A percentile compares a stretch with the other conserved stretches of the same genome.
These are phyloP conservation scores for Fallopia convolvulus DNA, from an alignment of 148 eudicot genomes.

Conservation along the genomic window DNA sequence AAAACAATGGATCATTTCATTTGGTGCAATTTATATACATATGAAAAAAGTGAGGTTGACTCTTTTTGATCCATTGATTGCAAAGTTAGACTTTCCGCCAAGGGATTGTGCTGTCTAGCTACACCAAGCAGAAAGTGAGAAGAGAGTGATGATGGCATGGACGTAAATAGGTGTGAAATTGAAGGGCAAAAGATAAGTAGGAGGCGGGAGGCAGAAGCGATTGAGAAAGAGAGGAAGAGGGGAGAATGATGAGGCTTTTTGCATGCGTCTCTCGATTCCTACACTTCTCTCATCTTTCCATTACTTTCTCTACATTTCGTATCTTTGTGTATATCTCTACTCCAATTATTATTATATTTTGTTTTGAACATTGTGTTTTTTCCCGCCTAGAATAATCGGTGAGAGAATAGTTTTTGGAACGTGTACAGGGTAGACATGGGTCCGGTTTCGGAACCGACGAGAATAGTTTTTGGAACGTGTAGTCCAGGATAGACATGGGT, in stretches of 20 bases:
- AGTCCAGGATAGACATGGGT: too few relatives aligned
- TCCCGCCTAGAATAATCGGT: neutral
- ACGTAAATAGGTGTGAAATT: conserved; percentile 3
- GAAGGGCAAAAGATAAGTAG: neutral
- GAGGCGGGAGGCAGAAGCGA: conserved; percentile 11
- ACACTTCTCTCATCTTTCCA: neutral
- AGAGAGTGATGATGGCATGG: neutral
- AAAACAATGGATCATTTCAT: neutral
- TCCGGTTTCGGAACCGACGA: too few relatives aligned
- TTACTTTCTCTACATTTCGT: neutral
- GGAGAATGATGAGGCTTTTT: conserved; percentile 10
- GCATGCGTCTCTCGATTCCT: conserved; percentile 10
- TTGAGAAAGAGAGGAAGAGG: neutral
- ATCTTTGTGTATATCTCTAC: neutral
- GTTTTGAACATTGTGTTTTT: neutral
- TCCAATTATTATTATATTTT: neutral
- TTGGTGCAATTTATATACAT: neutral
- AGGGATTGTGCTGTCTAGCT: neutral
- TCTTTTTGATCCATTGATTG: neutral
- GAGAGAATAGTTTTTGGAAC: neutral
- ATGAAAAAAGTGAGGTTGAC: neutral
- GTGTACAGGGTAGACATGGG: too few relatives aligned
- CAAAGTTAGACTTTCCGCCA: conserved; percentile 1
- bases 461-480: too few relatives aligned
- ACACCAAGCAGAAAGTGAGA: neutral